Percentiles rank a stretch among this genome's conserved stretches.
Conservation (phyloP, 768 basidiomycete species). For the Mycena albidolilacea region DNA sequence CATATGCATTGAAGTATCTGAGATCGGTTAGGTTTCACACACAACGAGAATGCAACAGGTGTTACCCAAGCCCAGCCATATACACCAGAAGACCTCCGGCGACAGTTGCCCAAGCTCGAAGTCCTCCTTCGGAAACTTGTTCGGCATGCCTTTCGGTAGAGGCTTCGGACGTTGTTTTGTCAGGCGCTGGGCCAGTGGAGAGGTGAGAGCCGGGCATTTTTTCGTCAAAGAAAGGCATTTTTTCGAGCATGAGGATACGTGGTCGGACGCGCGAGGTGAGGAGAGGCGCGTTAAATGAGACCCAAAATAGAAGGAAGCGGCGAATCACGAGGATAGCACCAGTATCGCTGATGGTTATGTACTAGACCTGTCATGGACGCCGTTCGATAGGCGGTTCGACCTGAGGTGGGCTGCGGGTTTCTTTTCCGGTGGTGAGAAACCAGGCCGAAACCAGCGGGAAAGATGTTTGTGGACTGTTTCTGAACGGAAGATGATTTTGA, state of each 20-base stretch:
- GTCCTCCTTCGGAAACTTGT: constrained; percentile 20
- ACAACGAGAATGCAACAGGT: not conserved
- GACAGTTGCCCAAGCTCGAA: constrained; percentile 27
- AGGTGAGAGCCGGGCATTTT: constrained; percentile 20
- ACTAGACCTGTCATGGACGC: constrained; percentile 14
- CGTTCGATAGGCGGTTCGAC: not conserved
- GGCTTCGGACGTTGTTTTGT: not conserved
- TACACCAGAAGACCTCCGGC: constrained; percentile 32
- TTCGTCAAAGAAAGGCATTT: constrained; percentile 21
- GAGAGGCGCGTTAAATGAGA: constrained; percentile 25
- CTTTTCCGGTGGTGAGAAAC: not conserved
- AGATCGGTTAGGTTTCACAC: not conserved
- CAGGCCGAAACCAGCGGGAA: not conserved
- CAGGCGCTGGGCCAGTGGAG: not conserved
- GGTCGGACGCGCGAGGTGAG: constrained; percentile 19
- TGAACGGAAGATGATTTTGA: not conserved
- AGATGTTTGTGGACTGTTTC: not conserved
- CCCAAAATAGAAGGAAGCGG: constrained; percentile 29
- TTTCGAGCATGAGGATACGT: constrained; percentile 18
- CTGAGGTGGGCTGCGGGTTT: not conserved
- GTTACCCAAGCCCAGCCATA: constrained; percentile 31
- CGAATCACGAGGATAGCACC: constrained; percentile 9
- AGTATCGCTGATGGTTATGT: constrained; percentile 33
- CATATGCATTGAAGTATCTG: constrained; percentile 37
- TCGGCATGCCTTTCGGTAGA: not conserved